A percentile compares a stretch with the other conserved stretches of the same genome.
Conservation (phyloP, 2,329 filamentous ascomycete species). For the Ascochyta koolunga region DNA sequence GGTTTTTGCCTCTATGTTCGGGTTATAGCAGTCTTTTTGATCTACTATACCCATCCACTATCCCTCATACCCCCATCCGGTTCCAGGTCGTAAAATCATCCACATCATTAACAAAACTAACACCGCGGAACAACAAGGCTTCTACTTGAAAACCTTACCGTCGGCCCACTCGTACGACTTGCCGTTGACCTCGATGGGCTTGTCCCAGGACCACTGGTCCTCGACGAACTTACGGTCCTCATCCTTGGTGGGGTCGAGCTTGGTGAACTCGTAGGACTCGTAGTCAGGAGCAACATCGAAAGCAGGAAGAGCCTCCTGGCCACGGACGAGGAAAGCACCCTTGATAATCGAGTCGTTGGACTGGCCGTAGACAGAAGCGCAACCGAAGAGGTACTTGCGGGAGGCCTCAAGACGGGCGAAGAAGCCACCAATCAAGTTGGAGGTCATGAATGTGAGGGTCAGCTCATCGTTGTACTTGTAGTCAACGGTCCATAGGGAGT, state of each 20-base stretch:
- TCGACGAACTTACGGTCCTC: conserved; percentile 88
- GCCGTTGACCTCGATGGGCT: conserved; percentile 76
- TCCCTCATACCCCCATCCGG: conserved; percentile 35
- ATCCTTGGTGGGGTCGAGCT: conserved; percentile 86
- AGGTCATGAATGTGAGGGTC: conserved; percentile 97
- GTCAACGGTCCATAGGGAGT: conserved; percentile 90
- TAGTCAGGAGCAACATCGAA: conserved; percentile 97
- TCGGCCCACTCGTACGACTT: conserved; percentile 89
- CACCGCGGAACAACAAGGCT: conserved; percentile 23
- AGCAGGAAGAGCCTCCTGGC: conserved; percentile 81
- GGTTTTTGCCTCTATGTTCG: conserved; percentile 35
- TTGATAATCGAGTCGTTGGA: conserved; percentile 89
- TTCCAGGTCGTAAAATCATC: conserved; percentile 44
- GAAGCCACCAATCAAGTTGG: conserved; percentile 97
- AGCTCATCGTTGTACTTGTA: conserved; percentile 99
- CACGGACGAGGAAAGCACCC: conserved; percentile 94
- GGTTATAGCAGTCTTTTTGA: conserved; percentile 33
- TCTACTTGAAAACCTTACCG: conserved; percentile 99
- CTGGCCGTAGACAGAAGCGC: conserved; percentile 84
- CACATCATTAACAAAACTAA: conserved; percentile 38
- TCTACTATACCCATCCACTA: conserved; percentile 37
- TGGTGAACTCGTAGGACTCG: conserved; percentile 95
- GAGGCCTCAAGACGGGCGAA: conserved; percentile 95
- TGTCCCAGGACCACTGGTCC: conserved; percentile 91
- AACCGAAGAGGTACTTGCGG: conserved; percentile 97